Conservation (phyloP, 2,329 filamentous ascomycete species). For the Aureobasidium leucospermi region DNA sequence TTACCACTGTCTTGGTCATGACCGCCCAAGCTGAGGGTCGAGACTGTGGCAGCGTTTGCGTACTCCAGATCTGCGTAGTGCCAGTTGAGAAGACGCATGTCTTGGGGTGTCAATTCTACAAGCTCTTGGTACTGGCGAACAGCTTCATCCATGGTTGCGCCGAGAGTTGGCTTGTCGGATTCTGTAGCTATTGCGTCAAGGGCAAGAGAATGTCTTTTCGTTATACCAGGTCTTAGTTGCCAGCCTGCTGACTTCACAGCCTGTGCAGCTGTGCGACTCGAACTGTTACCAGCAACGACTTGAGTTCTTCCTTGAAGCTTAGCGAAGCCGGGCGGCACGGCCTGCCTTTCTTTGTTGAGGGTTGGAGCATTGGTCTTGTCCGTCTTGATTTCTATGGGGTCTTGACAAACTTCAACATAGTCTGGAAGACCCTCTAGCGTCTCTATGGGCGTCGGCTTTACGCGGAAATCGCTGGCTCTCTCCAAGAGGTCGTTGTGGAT, state of each 20-base stretch:
- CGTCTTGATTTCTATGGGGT: slow-evolving; percentile 45
- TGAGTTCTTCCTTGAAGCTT: slow-evolving; percentile 66
- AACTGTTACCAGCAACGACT: slow-evolving; percentile 60
- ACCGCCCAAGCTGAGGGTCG: slow-evolving; percentile 75
- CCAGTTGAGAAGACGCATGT: slow-evolving; percentile 91
- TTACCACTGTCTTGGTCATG: slow-evolving; percentile 99
- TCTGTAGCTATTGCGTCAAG: slow-evolving; percentile 58
- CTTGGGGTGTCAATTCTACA: slow-evolving; percentile 74
- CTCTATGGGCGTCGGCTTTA: slow-evolving; percentile 61
- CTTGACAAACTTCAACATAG: slow-evolving; percentile 73
- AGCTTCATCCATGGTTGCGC: slow-evolving; percentile 87
- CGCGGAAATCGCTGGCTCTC: slow-evolving; percentile 82
- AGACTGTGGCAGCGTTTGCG: slow-evolving; percentile 85
- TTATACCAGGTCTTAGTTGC: slow-evolving; percentile 57
- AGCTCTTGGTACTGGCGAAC: slow-evolving; percentile 79
- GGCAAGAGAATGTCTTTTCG: slow-evolving; percentile 60
- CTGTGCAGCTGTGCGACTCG: slow-evolving; percentile 64
- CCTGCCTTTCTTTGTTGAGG: slow-evolving; percentile 14
- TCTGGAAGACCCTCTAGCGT: slow-evolving; percentile 76
- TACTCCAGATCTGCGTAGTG: slow-evolving; percentile 98
- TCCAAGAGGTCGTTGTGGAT: slow-evolving; percentile 94
- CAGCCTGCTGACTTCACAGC: slow-evolving; percentile 80
- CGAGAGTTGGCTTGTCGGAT: slow-evolving; percentile 63
- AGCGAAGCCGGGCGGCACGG: slow-evolving; percentile 40
- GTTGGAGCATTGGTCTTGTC: slow-evolving; percentile 6